Evolutionary conservation across 202 grass and related monocot species (phyloP).

Genomic region (Carex sylvatica): DNA sequence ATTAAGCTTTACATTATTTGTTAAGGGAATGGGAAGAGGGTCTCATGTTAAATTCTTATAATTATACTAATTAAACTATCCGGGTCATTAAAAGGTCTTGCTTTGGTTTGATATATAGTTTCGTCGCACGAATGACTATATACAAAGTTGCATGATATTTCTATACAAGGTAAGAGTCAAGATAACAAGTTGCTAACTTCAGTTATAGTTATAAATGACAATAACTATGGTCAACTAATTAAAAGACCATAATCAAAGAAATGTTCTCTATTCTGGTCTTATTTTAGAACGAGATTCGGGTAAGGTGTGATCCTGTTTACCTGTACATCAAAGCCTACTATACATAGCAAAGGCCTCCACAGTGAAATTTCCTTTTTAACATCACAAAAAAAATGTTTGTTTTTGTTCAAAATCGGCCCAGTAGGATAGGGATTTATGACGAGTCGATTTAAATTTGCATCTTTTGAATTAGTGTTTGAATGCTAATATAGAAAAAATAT

Average conservation of each 20-base stretch:
- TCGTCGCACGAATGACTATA: not conserved
- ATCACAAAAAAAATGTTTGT: too few relatives aligned
- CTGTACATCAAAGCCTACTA: not conserved
- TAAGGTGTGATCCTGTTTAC: not conserved
- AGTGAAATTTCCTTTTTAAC: not conserved
- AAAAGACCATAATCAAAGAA: not conserved
- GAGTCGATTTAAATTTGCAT: not conserved
- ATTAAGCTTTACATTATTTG: not conserved
- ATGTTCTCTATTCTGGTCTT: not conserved
- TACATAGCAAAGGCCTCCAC: not conserved
- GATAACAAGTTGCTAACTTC: conserved; percentile 14
- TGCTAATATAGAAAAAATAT: not conserved
- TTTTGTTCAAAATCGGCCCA: too few relatives aligned
- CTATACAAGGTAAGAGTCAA: not conserved
- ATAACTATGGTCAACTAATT: conserved; percentile 1
- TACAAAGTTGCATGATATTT: not conserved
- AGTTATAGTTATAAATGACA: not conserved
- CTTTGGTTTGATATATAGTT: not conserved
- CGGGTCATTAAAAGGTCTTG: not conserved
- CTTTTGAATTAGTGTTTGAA: not conserved
- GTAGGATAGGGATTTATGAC: too few relatives aligned
- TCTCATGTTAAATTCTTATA: too few relatives aligned
- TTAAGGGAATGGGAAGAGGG: too few relatives aligned
- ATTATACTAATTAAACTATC: not conserved
- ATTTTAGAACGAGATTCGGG: not conserved